Percentiles rank a stretch among this genome's conserved stretches.
These are phyloP conservation scores for Colletotrichum higginsianum DNA, from an alignment of 2,329 filamentous ascomycete species.

Conservation along the genomic window DNA sequence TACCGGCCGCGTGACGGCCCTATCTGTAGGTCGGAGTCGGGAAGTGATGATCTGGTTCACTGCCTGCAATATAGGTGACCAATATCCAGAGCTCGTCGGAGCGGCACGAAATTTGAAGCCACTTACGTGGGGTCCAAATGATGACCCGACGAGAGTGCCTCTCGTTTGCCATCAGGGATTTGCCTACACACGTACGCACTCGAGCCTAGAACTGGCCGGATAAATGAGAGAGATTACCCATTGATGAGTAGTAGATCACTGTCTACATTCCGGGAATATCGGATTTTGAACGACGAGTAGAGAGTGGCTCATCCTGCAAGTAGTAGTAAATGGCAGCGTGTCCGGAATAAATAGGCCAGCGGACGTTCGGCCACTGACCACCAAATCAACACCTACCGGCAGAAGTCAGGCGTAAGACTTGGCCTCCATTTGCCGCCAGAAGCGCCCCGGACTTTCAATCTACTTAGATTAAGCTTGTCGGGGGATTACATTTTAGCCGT, in stretches of 20 bases:
- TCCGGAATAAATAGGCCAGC: neutral
- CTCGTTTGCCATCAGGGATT: neutral
- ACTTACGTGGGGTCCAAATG: neutral
- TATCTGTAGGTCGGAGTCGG: neutral
- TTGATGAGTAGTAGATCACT: neutral
- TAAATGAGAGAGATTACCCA: neutral
- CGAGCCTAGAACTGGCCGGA: neutral
- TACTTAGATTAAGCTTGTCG: slow-evolving; percentile 35
- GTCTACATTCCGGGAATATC: neutral
- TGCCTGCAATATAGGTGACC: slow-evolving; percentile 3
- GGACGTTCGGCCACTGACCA: too few relatives aligned
- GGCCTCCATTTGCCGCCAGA: slow-evolving; percentile 7
- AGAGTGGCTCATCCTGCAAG: neutral
- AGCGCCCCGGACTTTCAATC: slow-evolving; percentile 11
- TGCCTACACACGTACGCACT: neutral
- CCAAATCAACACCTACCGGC: neutral
- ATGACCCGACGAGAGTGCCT: neutral
- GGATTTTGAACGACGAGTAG: neutral
- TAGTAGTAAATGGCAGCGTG: too few relatives aligned
- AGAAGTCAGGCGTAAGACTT: slow-evolving; percentile 9
- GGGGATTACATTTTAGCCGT: slow-evolving; percentile 11
- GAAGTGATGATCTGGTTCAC: neutral
- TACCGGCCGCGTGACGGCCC: neutral
- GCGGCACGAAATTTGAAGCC: slow-evolving; percentile 1
- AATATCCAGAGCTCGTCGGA: neutral